Conservation (phyloP, 768 basidiomycete species). For the Coprinellus micaceus region DNA sequence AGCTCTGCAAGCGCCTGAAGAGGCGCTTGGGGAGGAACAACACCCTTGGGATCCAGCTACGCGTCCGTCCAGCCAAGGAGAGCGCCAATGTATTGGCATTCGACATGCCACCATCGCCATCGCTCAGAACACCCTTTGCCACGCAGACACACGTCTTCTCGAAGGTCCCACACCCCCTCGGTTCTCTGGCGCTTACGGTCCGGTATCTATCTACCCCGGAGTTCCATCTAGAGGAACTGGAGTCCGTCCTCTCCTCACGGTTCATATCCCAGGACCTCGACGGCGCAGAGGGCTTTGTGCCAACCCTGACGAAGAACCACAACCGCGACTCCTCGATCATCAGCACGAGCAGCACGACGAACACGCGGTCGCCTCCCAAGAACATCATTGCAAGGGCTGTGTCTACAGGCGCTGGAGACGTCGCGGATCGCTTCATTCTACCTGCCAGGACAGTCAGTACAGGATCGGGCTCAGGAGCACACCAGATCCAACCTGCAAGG, state of each 20-base stretch:
- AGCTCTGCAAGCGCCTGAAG: conserved; percentile 59
- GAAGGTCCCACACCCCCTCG: conserved; percentile 62
- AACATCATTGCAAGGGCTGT: conserved; percentile 10
- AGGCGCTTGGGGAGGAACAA: conserved; percentile 28
- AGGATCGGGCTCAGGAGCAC: not conserved
- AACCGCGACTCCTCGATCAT: conserved; percentile 50
- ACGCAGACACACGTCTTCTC: conserved; percentile 61
- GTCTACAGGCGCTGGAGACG: conserved; percentile 13
- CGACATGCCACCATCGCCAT: conserved; percentile 32
- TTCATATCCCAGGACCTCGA: conserved; percentile 61
- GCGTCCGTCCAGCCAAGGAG: conserved; percentile 22
- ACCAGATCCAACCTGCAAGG: conserved; percentile 12
- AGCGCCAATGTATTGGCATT: conserved; percentile 32
- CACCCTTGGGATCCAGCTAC: conserved; percentile 22
- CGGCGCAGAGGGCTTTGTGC: conserved; percentile 56
- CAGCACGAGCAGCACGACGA: conserved; percentile 24
- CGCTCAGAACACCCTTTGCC: conserved; percentile 36
- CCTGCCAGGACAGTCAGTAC: conserved; percentile 28
- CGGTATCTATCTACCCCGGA: conserved; percentile 65
- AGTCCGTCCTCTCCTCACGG: conserved; percentile 68
- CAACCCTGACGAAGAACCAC: conserved; percentile 65
- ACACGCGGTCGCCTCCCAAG: conserved; percentile 16
- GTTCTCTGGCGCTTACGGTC: conserved; percentile 56
- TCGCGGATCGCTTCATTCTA: conserved; percentile 36
- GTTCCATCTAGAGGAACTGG: conserved; percentile 74